A percentile compares a stretch with the other conserved stretches of the same genome.
Conservation (phyloP, 805 yeast genomes). For the Metschnikowia cerradonensis region DNA sequence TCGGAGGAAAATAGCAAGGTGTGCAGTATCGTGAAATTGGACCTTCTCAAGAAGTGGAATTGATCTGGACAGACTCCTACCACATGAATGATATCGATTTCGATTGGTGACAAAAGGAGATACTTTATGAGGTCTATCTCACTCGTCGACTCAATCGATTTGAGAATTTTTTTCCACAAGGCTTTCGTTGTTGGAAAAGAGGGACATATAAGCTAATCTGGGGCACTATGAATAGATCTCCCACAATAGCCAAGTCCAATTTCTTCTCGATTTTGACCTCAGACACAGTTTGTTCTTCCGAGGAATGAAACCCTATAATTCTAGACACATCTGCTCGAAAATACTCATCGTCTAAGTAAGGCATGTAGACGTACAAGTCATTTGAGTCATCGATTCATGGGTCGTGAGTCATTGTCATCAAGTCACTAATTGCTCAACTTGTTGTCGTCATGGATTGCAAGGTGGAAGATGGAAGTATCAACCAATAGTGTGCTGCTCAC, state of each 20-base stretch:
- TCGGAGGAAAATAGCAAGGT: constrained; percentile 24
- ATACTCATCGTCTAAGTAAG: constrained; percentile 43
- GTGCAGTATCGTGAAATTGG: constrained; percentile 28
- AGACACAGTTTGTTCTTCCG: constrained; percentile 20
- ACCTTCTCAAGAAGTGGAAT: constrained; percentile 44
- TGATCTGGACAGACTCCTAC: constrained; percentile 55
- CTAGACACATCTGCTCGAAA: constrained; percentile 27
- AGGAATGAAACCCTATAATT: constrained; percentile 32
- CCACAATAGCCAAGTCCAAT: constrained; percentile 38
- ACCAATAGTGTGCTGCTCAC: no score
- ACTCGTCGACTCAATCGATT: constrained; percentile 20
- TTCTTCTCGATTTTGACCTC: constrained; percentile 24
- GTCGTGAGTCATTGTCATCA: no score
- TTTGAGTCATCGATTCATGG: no score
- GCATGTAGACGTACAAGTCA: constrained; percentile 43
- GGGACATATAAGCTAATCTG: constrained; percentile 39
- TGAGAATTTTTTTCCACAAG: constrained; percentile 27
- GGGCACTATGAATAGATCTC: constrained; percentile 38
- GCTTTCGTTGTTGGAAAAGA: constrained; percentile 28
- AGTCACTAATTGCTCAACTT: no score
- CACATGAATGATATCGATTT: constrained; percentile 40
- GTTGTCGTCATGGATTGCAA: no score
- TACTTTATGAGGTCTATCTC: constrained; percentile 30
- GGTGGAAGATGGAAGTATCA: no score
- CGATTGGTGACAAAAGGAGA: constrained; percentile 44